Base-by-base conservation (phyloP, 352 stramenopile species). In the Phytophthora hibernalis region DNA sequence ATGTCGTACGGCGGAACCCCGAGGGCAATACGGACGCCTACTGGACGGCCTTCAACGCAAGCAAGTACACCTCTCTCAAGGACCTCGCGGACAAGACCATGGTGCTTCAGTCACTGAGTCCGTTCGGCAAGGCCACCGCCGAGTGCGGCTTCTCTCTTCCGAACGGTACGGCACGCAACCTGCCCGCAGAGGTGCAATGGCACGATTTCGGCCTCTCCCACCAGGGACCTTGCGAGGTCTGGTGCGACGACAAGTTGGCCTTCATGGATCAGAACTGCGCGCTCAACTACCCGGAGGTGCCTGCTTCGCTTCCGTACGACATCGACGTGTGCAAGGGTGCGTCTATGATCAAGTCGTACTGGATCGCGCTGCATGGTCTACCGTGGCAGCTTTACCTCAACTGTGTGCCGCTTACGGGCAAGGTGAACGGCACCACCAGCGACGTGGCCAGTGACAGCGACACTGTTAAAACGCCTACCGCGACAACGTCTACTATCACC, bases 331-430 rank as follows among this genome's bases (percentile, higher is more conserved):
- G 80, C 48, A 11, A 40, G 7, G 71, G 72, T 16, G 79, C 79
- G 0, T 74, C 78, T 50, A 78, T 74, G 24, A 62, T 87, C 31
- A 57, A 68, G 40, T 72, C 70, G 30, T 91, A 87, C 78, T 91
- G 82, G 80, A 79, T 87, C 45, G 80, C 71, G 1, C 49, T 91
- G 16, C 76, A 87, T 56, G 70, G 72, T 22, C 62, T 65, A 5
- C 78, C 78, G 40, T 90, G 80, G 80, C 80, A 90, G 59, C 73
- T 85, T 47, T 91, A 91, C 69, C 61, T 74, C 8, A 76, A 79
- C 55, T 82, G 71, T 24, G 61, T 71, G 0, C 62, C 68, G 5
- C 48, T 70, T 33, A 67, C 51, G 18, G 54, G 54, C 22, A 58
- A 64, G 44, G 44, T 48, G 37, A 61, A 52, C 58, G 44, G 58